Base-by-base conservation (phyloP, 371 early-diverging fungal genomes). In the Lichtheimia ramosa region DNA sequence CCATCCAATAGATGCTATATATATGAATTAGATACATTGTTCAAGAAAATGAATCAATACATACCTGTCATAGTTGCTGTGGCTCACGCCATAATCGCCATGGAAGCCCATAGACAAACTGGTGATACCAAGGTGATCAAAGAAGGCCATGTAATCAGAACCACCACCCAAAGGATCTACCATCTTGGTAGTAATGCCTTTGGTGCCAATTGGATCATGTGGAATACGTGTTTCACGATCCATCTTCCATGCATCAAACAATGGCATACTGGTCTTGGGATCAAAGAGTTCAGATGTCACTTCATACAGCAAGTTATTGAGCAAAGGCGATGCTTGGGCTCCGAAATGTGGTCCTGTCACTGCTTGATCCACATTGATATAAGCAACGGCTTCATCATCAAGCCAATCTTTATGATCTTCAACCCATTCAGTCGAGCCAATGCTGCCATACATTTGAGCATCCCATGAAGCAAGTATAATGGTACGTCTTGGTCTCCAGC, bases 361-460 rank as follows among this genome's bases (percentile, higher is more conserved):
- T 23, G 80, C 84, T 12, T 54, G 58, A 34, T 84, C 87, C 1
- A 88, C 79, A 56, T 89, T 84, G 41, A 89, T 54, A 62, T 89
- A 89, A 2, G 79, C 84, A 25, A 84, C 64, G 1, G 75, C 85
- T 39, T 82, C 65, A 13, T 72, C 72, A 49, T 71, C 73, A 3
- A 89, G 70, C 82, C 81, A 81, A 39, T 69, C 70, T 16, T 77
- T 58, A 52, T 86, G 70, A 41, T 87, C 83, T 62, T 89, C 89
- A 1, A 86, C 89, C 82, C 83, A 89, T 66, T 89, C 89, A 13
- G 89, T 88, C 13, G 87, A 84, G 1, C 89, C 89, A 23, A 86
- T 66, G 25, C 77, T 60, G 12, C 89, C 86, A 65, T 86, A 87
- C 62, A 85, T 88, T 53, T 81, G 84, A 15, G 79, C 89, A 67